Evolutionary conservation across 495 filamentous ascomycete species (phyloP).

Genomic region (Lophium mytilinum): DNA sequence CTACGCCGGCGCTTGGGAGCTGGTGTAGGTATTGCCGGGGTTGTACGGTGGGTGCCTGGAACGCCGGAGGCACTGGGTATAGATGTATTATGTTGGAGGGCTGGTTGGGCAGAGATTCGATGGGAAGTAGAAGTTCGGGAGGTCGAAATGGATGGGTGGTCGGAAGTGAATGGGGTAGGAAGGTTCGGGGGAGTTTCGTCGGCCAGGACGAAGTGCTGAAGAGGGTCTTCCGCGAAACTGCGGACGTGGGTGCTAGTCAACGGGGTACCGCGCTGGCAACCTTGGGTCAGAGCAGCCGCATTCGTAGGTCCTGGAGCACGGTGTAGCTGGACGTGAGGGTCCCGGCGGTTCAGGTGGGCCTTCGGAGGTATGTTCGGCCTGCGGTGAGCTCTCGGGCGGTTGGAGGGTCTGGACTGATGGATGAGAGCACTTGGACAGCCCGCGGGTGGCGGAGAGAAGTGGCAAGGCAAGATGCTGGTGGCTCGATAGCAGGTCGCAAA

Average conservation of each 20-base stretch:
- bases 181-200: constrained; percentile 43
- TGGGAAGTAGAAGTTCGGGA: constrained; percentile 33
- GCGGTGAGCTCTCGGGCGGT: too few species aligned
- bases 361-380: too few species aligned
- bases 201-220: constrained; percentile 52
- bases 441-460: too few species aligned
- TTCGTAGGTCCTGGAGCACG: not conserved
- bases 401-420: too few species aligned
- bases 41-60: constrained; percentile 8
- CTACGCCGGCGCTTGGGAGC: constrained; percentile 30
- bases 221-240: constrained; percentile 13
- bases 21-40: constrained; percentile 26
- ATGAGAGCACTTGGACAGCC: too few species aligned
- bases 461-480: too few species aligned
- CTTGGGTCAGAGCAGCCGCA: not conserved
- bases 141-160: constrained; percentile 44
- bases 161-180: constrained; percentile 50
- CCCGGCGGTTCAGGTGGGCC: not conserved
- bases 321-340: not conserved
- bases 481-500: too few species aligned
- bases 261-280: not conserved
- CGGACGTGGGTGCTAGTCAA: constrained; percentile 6
- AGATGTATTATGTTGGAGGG: constrained; percentile 8
- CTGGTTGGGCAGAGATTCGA: constrained; percentile 30
- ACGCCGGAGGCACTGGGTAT: constrained; percentile 2